Percentiles rank a stretch among this genome's conserved stretches.
phyloP scores from a whole-genome alignment of 345 rosid genomes.

The Salix exigua region DNA sequence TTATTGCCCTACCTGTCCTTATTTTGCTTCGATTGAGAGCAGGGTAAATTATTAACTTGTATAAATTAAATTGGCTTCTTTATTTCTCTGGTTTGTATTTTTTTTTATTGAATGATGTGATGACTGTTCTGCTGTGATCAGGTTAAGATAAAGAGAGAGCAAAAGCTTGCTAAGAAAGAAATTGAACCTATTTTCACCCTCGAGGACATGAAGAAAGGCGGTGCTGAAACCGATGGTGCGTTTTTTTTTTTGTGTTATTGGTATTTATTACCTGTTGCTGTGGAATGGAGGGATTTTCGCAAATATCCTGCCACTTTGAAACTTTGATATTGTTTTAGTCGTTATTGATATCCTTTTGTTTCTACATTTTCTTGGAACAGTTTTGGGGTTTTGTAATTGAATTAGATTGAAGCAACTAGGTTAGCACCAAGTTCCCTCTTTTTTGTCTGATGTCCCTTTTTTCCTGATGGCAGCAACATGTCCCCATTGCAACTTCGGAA shows the following conservation, averaged over 20 bases:
- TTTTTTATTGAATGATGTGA: background rate
- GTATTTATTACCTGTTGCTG: background rate
- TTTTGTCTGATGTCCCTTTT: too few relatives aligned
- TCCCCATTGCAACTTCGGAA: slow-evolving; percentile 27
- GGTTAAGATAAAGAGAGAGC: slow-evolving; percentile 57
- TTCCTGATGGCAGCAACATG: too few relatives aligned
- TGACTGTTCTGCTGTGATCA: slow-evolving; percentile 2
- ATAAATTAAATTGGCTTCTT: background rate
- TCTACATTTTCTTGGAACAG: too few relatives aligned
- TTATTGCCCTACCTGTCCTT: slow-evolving; percentile 55
- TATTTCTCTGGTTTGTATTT: background rate
- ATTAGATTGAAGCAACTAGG: too few relatives aligned
- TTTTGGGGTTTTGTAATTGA: too few relatives aligned
- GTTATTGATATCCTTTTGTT: too few relatives aligned
- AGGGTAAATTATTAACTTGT: slow-evolving; percentile 18
- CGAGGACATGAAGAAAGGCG: slow-evolving; percentile 43
- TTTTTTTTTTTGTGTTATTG: background rate
- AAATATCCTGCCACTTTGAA: too few relatives aligned
- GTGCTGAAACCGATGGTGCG: slow-evolving; percentile 39
- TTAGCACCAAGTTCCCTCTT: too few relatives aligned
- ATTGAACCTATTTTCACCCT: slow-evolving; percentile 49
- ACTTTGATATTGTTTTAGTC: too few relatives aligned
- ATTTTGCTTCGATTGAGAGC: slow-evolving; percentile 41
- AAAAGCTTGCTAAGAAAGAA: slow-evolving; percentile 44
- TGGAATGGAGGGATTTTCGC: background rate